Evolutionary conservation across 768 basidiomycete species (phyloP).

Genomic region (Cantharellus anzutake): DNA sequence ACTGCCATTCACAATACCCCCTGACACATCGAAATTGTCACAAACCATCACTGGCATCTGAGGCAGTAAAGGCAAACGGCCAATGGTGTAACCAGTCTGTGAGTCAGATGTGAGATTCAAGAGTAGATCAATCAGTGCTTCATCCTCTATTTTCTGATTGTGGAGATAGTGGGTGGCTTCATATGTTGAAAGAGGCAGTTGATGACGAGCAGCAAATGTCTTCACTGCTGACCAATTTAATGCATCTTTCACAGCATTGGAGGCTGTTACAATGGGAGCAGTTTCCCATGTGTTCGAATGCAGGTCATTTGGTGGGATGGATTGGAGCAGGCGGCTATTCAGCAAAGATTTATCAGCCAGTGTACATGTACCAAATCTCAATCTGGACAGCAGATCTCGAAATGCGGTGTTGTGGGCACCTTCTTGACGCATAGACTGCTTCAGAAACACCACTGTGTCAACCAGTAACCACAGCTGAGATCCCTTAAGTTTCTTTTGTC

Average conservation of each 20-base stretch:
- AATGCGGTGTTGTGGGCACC: background rate
- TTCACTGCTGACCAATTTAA: background rate
- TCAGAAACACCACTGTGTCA: background rate
- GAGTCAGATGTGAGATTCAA: background rate
- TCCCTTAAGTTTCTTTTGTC: background rate
- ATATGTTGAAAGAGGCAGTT: background rate
- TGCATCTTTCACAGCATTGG: constrained; percentile 5
- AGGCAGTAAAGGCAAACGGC: constrained; percentile 1
- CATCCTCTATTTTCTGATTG: background rate
- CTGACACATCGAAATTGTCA: constrained; percentile 21
- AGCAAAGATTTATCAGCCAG: background rate
- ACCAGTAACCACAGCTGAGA: background rate
- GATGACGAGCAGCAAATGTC: background rate
- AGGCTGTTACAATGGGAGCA: background rate
- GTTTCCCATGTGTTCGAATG: background rate
- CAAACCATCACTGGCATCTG: constrained; percentile 6
- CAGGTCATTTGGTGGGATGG: background rate
- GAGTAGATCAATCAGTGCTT: background rate
- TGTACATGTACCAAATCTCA: background rate
- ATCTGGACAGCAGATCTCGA: background rate
- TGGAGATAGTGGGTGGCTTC: background rate
- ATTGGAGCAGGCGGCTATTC: background rate
- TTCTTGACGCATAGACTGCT: background rate
- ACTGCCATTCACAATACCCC: constrained; percentile 23
- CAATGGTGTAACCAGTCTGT: background rate